Evolutionary conservation across 1,139 yeast genomes (phyloP).

Genomic region (Taphrina betulina): DNA sequence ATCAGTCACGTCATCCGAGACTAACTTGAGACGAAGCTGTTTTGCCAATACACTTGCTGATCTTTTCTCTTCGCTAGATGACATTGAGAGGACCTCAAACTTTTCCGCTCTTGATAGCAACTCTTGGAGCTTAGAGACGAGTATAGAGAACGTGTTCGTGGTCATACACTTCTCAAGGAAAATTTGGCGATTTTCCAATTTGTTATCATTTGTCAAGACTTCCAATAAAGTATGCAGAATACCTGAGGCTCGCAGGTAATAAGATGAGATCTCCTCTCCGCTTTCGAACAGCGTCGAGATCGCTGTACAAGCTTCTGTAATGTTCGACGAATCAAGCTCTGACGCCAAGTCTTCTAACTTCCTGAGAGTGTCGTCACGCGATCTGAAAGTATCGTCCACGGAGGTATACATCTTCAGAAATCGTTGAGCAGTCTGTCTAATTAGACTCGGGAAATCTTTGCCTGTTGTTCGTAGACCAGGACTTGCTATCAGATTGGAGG

Average conservation of each 20-base stretch:
- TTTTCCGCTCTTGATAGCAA: slow-evolving; percentile 72
- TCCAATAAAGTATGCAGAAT: slow-evolving; percentile 53
- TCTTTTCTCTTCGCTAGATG: slow-evolving; percentile 30
- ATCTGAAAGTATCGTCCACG: slow-evolving; percentile 3
- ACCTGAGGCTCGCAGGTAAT: slow-evolving; percentile 72
- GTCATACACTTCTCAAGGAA: slow-evolving; percentile 11
- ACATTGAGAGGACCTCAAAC: slow-evolving; percentile 62
- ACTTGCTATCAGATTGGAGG: no score
- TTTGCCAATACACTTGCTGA: slow-evolving; percentile 67
- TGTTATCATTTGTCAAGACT: slow-evolving; percentile 46
- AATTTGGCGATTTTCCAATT: slow-evolving; percentile 37
- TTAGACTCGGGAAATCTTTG: background rate
- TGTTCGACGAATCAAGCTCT: slow-evolving; percentile 41
- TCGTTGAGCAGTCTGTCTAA: slow-evolving; percentile 38
- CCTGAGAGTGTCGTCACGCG: slow-evolving; percentile 8
- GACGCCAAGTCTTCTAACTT: slow-evolving; percentile 52
- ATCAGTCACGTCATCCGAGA: slow-evolving; percentile 43
- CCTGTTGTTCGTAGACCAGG: background rate
- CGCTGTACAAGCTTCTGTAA: background rate
- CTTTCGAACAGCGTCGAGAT: slow-evolving; percentile 24
- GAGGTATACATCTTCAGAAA: slow-evolving; percentile 2
- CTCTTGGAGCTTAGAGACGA: slow-evolving; percentile 65
- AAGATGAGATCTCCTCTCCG: slow-evolving; percentile 58
- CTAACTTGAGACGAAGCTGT: slow-evolving; percentile 63
- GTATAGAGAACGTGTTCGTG: slow-evolving; percentile 38